Percentiles rank a stretch among this genome's conserved stretches.
Evolutionary conservation across 441 rosid species (phyloP).

Genomic region (Croton laevigatus): DNA sequence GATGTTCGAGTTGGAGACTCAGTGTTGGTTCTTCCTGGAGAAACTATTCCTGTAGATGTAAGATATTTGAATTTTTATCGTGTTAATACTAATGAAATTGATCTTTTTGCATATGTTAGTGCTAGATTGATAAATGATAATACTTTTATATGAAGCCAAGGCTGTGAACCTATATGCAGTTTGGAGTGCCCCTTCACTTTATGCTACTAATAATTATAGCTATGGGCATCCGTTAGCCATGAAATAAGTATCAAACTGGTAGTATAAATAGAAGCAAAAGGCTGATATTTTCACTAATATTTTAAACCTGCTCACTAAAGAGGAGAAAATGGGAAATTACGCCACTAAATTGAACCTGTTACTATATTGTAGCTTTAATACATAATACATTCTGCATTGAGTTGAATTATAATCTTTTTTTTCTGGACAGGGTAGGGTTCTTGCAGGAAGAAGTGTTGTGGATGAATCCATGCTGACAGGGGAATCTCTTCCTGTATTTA

Average conservation of each 20-base stretch:
- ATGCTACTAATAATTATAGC: neutral
- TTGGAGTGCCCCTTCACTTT: neutral
- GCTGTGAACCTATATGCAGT: neutral
- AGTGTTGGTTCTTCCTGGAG: slow-evolving; percentile 86
- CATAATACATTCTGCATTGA: slow-evolving; percentile 4
- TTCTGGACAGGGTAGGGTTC: slow-evolving; percentile 64
- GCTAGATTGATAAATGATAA: slow-evolving; percentile 5
- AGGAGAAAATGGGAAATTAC: neutral
- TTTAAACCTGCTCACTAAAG: neutral
- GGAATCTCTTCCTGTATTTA: slow-evolving; percentile 90
- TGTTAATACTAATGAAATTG: slow-evolving; percentile 17
- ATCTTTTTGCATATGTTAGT: slow-evolving; percentile 4
- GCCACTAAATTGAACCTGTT: slow-evolving; percentile 1
- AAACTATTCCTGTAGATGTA: slow-evolving; percentile 93
- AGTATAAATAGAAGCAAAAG: neutral
- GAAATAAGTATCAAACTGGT: neutral
- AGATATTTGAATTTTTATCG: slow-evolving; percentile 29
- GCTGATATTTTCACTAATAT: neutral
- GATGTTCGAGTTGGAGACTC: slow-evolving; percentile 87
- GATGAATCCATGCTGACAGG: slow-evolving; percentile 99
- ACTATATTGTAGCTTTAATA: slow-evolving; percentile 6
- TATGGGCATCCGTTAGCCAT: neutral
- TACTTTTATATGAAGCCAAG: neutral
- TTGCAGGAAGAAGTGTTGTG: slow-evolving; percentile 93
- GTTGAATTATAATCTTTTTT: slow-evolving; percentile 25